These are phyloP conservation scores for Pythium aphanidermatum DNA, from an alignment of 352 stramenopile genomes.

Conservation along the genomic window DNA sequence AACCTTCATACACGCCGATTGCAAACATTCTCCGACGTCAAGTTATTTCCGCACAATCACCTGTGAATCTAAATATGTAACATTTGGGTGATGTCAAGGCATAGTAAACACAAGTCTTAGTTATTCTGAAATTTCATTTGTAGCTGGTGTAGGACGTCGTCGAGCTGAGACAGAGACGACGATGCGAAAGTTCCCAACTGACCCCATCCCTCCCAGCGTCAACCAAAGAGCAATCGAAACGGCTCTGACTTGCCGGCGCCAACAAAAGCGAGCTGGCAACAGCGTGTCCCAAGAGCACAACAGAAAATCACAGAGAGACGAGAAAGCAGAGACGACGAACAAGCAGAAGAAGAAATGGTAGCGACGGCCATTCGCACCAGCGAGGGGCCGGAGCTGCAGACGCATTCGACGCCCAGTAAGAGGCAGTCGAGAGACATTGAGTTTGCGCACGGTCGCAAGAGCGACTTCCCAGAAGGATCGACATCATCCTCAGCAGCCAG, in stretches of 20 bases:
- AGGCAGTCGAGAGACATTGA: neutral
- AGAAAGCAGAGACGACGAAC: neutral
- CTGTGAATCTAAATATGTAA: slow-evolving; percentile 2
- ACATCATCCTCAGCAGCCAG: slow-evolving; percentile 6
- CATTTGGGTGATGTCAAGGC: slow-evolving; percentile 1
- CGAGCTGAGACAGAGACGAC: slow-evolving; percentile 9
- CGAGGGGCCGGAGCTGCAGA: slow-evolving; percentile 4
- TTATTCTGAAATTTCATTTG: too few relatives aligned
- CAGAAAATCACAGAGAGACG: slow-evolving; percentile 4
- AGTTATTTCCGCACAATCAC: too few relatives aligned
- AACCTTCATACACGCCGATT: neutral
- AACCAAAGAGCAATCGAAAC: too few relatives aligned
- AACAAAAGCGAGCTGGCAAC: slow-evolving; percentile 1
- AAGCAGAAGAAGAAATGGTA: slow-evolving; percentile 7
- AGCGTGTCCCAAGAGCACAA: slow-evolving; percentile 3
- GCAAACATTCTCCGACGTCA: slow-evolving; percentile 1
- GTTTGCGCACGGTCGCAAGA: neutral
- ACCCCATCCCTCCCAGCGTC: too few relatives aligned
- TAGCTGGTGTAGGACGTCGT: too few relatives aligned
- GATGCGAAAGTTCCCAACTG: slow-evolving; percentile 8
- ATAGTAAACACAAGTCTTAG: too few relatives aligned
- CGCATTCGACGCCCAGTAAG: neutral
- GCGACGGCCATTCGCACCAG: slow-evolving; percentile 8
- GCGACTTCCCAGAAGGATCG: slow-evolving; percentile 4
- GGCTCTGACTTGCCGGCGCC: too few relatives aligned